phyloP scores from a whole-genome alignment of 2,329 filamentous ascomycete genomes.

The Alternaria viburni region DNA sequence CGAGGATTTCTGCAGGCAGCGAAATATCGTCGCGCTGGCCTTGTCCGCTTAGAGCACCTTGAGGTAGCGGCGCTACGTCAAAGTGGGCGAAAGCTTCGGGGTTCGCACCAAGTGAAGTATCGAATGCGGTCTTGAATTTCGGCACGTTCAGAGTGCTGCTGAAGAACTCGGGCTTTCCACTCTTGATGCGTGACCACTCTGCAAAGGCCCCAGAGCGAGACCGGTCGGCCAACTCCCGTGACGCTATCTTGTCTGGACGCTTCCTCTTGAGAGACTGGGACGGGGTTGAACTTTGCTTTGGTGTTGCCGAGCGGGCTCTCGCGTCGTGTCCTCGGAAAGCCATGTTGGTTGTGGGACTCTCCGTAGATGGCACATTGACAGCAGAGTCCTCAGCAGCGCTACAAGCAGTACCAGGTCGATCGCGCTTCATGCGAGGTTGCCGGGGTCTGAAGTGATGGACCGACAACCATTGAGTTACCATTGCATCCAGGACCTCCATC shows the following conservation, averaged over 20 bases:
- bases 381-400: not conserved
- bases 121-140: not conserved
- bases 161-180: constrained; percentile 44
- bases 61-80: constrained; percentile 13
- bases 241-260: not conserved
- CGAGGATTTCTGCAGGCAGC: not conserved
- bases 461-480: constrained; percentile 76
- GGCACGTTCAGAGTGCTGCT: constrained; percentile 24
- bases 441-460: constrained; percentile 71
- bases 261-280: constrained; percentile 28
- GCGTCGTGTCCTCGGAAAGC: not conserved
- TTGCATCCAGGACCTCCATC: constrained; percentile 69
- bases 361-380: not conserved
- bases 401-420: constrained; percentile 2
- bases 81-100: constrained; percentile 9
- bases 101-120: not conserved
- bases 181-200: constrained; percentile 55
- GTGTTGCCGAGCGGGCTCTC: not conserved
- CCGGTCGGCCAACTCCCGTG: constrained; percentile 1
- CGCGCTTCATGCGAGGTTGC: constrained; percentile 27
- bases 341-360: not conserved
- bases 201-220: constrained; percentile 32
- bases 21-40: not conserved
- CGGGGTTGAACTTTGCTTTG: not conserved
- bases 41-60: constrained; percentile 16